Conservation (phyloP, 495 filamentous ascomycete genomes). For the Podospora didyma region DNA sequence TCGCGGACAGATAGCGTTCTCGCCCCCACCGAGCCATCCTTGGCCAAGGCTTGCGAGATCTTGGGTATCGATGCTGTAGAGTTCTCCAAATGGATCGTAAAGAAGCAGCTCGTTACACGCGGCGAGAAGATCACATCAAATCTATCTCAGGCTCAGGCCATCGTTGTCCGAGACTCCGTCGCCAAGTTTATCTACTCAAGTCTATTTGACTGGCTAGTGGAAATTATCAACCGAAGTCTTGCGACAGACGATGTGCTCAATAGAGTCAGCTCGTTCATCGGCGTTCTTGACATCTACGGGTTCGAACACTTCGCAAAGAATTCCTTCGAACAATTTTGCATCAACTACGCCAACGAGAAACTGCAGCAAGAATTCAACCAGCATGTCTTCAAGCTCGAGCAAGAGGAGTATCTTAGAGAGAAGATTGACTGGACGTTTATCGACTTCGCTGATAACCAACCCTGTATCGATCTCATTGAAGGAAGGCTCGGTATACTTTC, state of each 20-base stretch:
- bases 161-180: slow-evolving; percentile 94
- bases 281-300: slow-evolving; percentile 98
- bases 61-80: slow-evolving; percentile 82
- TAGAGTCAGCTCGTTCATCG: slow-evolving; percentile 90
- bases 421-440: slow-evolving; percentile 99
- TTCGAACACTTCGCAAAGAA: slow-evolving; percentile 99
- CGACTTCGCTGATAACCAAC: slow-evolving; percentile 98
- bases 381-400: slow-evolving; percentile 99
- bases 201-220: slow-evolving; percentile 97
- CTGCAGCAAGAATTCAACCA: slow-evolving; percentile 99
- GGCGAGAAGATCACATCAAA: slow-evolving; percentile 98
- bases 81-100: slow-evolving; percentile 98
- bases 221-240: slow-evolving; percentile 86
- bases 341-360: slow-evolving; percentile 99
- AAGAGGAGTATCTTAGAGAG: slow-evolving; percentile 96
- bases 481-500: slow-evolving; percentile 91
- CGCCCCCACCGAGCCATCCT: slow-evolving; percentile 71
- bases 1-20: slow-evolving; percentile 84
- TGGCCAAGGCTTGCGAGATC: slow-evolving; percentile 78
- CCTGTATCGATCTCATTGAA: slow-evolving; percentile 99
- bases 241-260: slow-evolving; percentile 83
- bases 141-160: slow-evolving; percentile 86
- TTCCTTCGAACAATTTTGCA: slow-evolving; percentile 99
- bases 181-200: slow-evolving; percentile 99
- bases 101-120: slow-evolving; percentile 95